These are phyloP conservation scores for Neonectria magnoliae DNA, from an alignment of 2,329 filamentous ascomycete species.

Conservation along the genomic window DNA sequence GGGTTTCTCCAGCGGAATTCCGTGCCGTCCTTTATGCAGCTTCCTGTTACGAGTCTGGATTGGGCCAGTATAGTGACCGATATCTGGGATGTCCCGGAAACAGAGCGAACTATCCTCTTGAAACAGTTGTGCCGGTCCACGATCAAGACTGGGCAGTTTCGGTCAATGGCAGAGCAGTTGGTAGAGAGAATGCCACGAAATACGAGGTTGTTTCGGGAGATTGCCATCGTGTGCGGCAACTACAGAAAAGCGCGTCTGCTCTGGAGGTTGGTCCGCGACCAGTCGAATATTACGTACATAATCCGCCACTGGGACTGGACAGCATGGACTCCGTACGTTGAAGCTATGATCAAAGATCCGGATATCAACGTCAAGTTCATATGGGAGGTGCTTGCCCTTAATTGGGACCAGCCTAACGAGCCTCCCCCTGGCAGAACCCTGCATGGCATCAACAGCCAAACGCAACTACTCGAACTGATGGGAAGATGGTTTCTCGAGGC, in stretches of 20 bases:
- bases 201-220: slow-evolving; percentile 3
- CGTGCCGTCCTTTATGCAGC: background rate
- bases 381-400: slow-evolving; percentile 44
- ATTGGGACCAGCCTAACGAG: background rate
- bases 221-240: slow-evolving; percentile 30
- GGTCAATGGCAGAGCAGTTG: slow-evolving; percentile 6
- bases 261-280: slow-evolving; percentile 20
- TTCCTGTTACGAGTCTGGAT: background rate
- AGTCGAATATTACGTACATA: background rate
- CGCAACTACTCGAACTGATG: slow-evolving; percentile 45
- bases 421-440: background rate
- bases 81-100: background rate
- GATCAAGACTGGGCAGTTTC: slow-evolving; percentile 10
- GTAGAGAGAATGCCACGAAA: background rate
- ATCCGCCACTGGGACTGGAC: slow-evolving; percentile 45
- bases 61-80: slow-evolving; percentile 4
- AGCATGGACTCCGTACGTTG: slow-evolving; percentile 46
- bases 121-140: slow-evolving; percentile 4
- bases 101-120: background rate
- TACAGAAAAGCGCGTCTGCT: slow-evolving; percentile 41
- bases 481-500: slow-evolving; percentile 44
- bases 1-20: background rate
- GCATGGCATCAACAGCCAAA: slow-evolving; percentile 22
- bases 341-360: slow-evolving; percentile 48
- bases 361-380: slow-evolving; percentile 34